Conservation (phyloP, 2,329 filamentous ascomycete species). For the Beauveria pseudobassiana region DNA sequence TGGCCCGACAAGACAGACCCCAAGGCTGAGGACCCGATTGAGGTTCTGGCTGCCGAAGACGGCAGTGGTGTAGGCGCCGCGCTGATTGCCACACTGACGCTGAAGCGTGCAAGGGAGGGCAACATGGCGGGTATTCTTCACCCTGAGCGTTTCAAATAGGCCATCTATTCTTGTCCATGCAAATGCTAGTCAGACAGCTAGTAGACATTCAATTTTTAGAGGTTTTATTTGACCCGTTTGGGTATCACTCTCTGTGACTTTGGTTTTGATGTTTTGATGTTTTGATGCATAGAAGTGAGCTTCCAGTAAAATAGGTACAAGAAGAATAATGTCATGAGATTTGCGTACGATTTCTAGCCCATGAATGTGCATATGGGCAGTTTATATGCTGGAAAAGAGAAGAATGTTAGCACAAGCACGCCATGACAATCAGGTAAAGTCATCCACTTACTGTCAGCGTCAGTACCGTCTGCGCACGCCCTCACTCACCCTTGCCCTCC, state of each 20-base stretch:
- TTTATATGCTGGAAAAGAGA: constrained; percentile 49
- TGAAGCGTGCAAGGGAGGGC: constrained; percentile 56
- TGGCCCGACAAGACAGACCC: constrained; percentile 65
- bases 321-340: neutral
- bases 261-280: neutral
- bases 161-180: neutral
- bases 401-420: constrained; percentile 17
- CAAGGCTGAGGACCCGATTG: constrained; percentile 77
- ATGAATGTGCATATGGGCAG: constrained; percentile 70
- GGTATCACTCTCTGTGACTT: neutral
- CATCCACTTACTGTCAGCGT: constrained; percentile 56
- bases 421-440: neutral
- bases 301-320: constrained; percentile 5
- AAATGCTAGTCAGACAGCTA: neutral
- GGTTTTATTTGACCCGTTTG: neutral
- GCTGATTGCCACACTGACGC: constrained; percentile 71
- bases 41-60: constrained; percentile 86
- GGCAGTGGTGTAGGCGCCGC: constrained; percentile 96
- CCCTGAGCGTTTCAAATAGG: constrained; percentile 50
- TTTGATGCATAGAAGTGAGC: neutral
- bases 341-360: constrained; percentile 34
- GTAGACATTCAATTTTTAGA: neutral
- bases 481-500: constrained; percentile 68
- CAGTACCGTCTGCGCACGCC: constrained; percentile 86
- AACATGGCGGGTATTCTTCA: constrained; percentile 58